A percentile compares a stretch with the other conserved stretches of the same genome.
phyloP scores from a whole-genome alignment of 2,329 filamentous ascomycete species.

The Aureobasidium leucospermi region DNA sequence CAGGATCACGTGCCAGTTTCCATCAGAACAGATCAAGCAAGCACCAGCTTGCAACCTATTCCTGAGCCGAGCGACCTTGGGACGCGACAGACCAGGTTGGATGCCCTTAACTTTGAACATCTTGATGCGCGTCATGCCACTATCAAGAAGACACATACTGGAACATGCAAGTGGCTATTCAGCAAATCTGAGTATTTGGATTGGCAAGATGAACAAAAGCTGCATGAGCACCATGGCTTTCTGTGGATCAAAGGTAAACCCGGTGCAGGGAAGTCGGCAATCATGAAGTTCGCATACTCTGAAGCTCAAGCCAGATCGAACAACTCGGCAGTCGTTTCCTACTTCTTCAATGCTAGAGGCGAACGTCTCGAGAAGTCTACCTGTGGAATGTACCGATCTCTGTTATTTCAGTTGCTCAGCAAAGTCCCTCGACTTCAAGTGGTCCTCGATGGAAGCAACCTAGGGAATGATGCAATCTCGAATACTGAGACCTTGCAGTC shows the following conservation, averaged over 20 bases:
- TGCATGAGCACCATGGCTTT: conserved; percentile 11
- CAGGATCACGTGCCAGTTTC: background rate
- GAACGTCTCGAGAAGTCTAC: background rate
- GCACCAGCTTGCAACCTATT: background rate
- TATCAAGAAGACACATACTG: conserved; percentile 31
- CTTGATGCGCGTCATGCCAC: conserved; percentile 32
- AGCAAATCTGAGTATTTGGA: conserved; percentile 27
- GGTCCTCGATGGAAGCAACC: background rate
- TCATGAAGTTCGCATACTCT: conserved; percentile 14
- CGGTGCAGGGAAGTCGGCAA: conserved; percentile 17
- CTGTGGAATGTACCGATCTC: background rate
- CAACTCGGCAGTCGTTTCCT: background rate
- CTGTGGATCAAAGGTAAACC: conserved; percentile 19
- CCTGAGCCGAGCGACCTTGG: background rate
- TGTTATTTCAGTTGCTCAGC: background rate
- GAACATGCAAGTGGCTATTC: conserved; percentile 40
- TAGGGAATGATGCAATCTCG: background rate
- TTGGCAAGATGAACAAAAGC: conserved; percentile 30
- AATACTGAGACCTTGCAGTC: background rate
- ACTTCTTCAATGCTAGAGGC: background rate
- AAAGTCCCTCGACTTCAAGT: background rate
- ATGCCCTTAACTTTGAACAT: background rate
- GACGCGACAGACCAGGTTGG: background rate
- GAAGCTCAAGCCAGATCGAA: background rate
- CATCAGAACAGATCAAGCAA: background rate